Conservation (phyloP, 2,329 filamentous ascomycete genomes). For the Aureobasidium sp. region DNA sequence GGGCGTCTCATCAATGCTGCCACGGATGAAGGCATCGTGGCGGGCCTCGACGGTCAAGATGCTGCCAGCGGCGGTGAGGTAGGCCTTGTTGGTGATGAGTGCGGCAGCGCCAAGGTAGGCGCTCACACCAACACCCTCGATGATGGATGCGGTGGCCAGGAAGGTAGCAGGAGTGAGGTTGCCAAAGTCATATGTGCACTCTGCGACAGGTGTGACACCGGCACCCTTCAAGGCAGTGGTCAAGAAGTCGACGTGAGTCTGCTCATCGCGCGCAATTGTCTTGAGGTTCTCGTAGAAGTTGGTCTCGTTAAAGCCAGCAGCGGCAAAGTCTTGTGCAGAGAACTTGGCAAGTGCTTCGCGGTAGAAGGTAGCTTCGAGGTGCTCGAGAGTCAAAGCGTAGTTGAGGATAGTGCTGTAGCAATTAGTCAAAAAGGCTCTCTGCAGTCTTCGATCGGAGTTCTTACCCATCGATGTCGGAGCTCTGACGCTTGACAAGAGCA, state of each 20-base stretch:
- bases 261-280: constrained; percentile 52
- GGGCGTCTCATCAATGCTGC: constrained; percentile 38
- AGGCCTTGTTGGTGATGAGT: constrained; percentile 49
- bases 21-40: constrained; percentile 55
- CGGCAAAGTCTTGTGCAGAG: constrained; percentile 45
- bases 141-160: constrained; percentile 45
- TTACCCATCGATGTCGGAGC: constrained; percentile 17
- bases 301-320: constrained; percentile 42
- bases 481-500: constrained; percentile 16
- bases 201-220: constrained; percentile 47
- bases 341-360: constrained; percentile 52
- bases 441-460: not conserved
- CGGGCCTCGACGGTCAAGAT: constrained; percentile 60
- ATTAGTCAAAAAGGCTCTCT: not conserved
- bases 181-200: constrained; percentile 52
- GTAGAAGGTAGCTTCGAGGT: constrained; percentile 57
- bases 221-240: constrained; percentile 37
- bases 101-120: constrained; percentile 58
- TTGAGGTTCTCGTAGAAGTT: constrained; percentile 53
- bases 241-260: constrained; percentile 52
- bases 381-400: constrained; percentile 40
- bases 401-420: constrained; percentile 29
- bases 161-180: constrained; percentile 39
- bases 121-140: constrained; percentile 53
- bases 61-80: constrained; percentile 54